These are phyloP conservation scores for Cyberlindnera saturnus DNA, from an alignment of 805 yeast species.

Conservation along the genomic window DNA sequence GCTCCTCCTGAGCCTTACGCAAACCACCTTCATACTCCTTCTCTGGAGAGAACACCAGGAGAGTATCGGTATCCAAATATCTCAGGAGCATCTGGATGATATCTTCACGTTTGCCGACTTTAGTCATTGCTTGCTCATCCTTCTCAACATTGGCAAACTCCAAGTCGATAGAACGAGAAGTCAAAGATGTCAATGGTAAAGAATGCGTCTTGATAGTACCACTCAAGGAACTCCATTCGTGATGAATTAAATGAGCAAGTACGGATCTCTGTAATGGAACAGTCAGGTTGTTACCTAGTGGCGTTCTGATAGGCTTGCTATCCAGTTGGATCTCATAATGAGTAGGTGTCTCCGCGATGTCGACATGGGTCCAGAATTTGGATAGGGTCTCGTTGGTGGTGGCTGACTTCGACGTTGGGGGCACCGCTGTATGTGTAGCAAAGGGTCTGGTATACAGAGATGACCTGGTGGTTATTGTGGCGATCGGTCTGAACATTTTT, in stretches of 20 bases:
- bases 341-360: slow-evolving; percentile 25
- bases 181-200: slow-evolving; percentile 82
- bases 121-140: slow-evolving; percentile 45
- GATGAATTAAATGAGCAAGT: slow-evolving; percentile 69
- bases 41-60: slow-evolving; percentile 76
- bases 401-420: slow-evolving; percentile 32
- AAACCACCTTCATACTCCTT: slow-evolving; percentile 79
- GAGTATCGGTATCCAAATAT: slow-evolving; percentile 90
- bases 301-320: slow-evolving; percentile 74
- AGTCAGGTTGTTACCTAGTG: slow-evolving; percentile 64
- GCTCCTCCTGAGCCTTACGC: slow-evolving; percentile 71
- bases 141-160: slow-evolving; percentile 31
- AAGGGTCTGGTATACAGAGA: not conserved
- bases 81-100: slow-evolving; percentile 60
- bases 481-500: too few species aligned
- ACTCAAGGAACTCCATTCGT: slow-evolving; percentile 80
- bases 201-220: slow-evolving; percentile 68
- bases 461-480: too few species aligned
- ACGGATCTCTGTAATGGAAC: slow-evolving; percentile 54
- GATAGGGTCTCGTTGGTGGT: slow-evolving; percentile 45
- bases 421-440: slow-evolving; percentile 5
- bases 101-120: slow-evolving; percentile 52
- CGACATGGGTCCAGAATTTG: slow-evolving; percentile 79
- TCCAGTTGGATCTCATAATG: slow-evolving; percentile 59
- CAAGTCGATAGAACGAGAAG: slow-evolving; percentile 83